Evolutionary conservation across 306 rosid genomes (phyloP).

Genomic region (Citrullus colocynthis): DNA sequence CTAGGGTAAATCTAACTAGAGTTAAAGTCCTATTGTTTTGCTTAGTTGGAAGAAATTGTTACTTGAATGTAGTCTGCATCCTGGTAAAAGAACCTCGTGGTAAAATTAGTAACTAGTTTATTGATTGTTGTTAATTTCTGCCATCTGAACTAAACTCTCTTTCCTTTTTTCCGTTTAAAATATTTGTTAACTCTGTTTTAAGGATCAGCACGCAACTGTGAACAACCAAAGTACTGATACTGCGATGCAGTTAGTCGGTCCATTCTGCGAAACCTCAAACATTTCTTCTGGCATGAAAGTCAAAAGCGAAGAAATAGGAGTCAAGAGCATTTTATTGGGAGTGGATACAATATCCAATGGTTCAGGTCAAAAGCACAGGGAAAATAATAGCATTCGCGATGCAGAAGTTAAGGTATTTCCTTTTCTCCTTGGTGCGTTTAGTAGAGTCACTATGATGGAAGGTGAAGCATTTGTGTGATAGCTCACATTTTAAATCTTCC

Average conservation of each 20-base stretch:
- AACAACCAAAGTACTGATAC: slow-evolving; percentile 5
- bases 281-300: neutral
- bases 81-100: neutral
- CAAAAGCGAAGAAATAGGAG: slow-evolving; percentile 14
- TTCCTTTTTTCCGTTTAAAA: neutral
- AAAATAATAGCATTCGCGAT: slow-evolving; percentile 3
- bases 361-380: slow-evolving; percentile 5
- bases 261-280: neutral
- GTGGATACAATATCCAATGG: neutral
- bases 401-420: slow-evolving; percentile 7
- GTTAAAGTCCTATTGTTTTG: neutral
- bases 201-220: slow-evolving; percentile 14
- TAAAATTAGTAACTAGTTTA: neutral
- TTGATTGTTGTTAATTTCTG: neutral
- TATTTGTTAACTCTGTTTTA: neutral
- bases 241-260: slow-evolving; percentile 12
- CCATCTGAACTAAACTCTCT: neutral
- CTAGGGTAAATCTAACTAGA: neutral
- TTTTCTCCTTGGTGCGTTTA: neutral
- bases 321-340: neutral
- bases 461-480: neutral
- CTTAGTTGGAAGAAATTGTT: neutral
- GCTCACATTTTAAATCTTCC: neutral
- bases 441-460: neutral
- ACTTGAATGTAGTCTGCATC: neutral